These are phyloP conservation scores for Brassica hybrid DNA, from an alignment of 441 rosid species.

Conservation along the genomic window DNA sequence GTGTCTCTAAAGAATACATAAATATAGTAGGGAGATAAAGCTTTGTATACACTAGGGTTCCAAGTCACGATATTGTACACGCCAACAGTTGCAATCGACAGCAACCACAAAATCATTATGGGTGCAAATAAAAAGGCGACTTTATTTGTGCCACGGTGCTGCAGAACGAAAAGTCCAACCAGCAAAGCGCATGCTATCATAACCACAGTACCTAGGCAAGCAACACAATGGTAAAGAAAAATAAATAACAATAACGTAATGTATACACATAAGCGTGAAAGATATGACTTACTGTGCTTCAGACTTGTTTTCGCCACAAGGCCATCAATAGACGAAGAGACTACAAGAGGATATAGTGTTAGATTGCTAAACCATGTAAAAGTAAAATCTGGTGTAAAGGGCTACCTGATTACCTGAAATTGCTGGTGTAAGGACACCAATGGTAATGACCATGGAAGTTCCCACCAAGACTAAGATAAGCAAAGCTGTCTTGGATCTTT, in stretches of 20 bases:
- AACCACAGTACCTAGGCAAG: slow-evolving; percentile 69
- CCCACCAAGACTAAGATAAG: slow-evolving; percentile 77
- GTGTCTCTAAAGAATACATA: slow-evolving; percentile 68
- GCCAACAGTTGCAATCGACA: slow-evolving; percentile 70
- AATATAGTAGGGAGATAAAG: slow-evolving; percentile 84
- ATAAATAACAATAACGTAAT: too few species aligned
- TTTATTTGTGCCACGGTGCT: slow-evolving; percentile 79
- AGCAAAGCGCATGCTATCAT: slow-evolving; percentile 65
- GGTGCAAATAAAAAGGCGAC: slow-evolving; percentile 81
- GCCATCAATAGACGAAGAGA: slow-evolving; percentile 83
- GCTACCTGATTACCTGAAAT: slow-evolving; percentile 60
- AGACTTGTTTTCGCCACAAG: slow-evolving; percentile 54
- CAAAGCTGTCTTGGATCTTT: slow-evolving; percentile 66
- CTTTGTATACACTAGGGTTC: slow-evolving; percentile 75
- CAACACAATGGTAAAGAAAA: not conserved
- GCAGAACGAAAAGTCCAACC: slow-evolving; percentile 90
- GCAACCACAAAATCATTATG: slow-evolving; percentile 74
- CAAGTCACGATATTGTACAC: slow-evolving; percentile 73
- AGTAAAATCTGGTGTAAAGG: not conserved
- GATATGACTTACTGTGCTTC: slow-evolving; percentile 51
- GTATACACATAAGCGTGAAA: too few species aligned
- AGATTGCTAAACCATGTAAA: slow-evolving; percentile 9
- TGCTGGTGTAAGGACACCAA: slow-evolving; percentile 84
- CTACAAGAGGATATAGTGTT: slow-evolving; percentile 51
- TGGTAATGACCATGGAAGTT: slow-evolving; percentile 60